phyloP scores from a whole-genome alignment of 2,329 filamentous ascomycete genomes.

The Aspergillus sojae region DNA sequence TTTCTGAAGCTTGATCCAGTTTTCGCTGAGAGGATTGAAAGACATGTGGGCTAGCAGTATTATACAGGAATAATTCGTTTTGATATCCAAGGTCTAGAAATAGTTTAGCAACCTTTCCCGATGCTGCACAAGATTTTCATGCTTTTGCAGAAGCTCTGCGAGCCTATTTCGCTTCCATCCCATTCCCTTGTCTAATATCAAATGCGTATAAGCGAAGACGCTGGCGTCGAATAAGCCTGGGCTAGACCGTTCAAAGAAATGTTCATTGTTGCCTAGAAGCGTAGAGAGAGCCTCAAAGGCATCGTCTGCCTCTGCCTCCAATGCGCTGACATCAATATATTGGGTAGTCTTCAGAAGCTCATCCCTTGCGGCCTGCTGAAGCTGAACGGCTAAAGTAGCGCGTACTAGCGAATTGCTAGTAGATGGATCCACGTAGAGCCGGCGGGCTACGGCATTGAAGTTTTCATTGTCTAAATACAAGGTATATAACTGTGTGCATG shows the following conservation, averaged over 20 bases:
- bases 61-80: slow-evolving; percentile 17
- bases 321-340: slow-evolving; percentile 57
- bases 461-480: slow-evolving; percentile 77
- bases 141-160: slow-evolving; percentile 56
- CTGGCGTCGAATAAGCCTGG: slow-evolving; percentile 84
- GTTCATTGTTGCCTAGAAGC: slow-evolving; percentile 59
- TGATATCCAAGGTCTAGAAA: slow-evolving; percentile 38
- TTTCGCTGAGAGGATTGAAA: background rate
- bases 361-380: slow-evolving; percentile 71
- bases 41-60: slow-evolving; percentile 8
- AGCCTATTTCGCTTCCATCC: slow-evolving; percentile 68
- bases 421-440: slow-evolving; percentile 70
- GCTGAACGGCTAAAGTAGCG: slow-evolving; percentile 63
- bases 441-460: slow-evolving; percentile 63
- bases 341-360: slow-evolving; percentile 68
- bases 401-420: slow-evolving; percentile 65
- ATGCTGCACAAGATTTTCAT: slow-evolving; percentile 68
- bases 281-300: slow-evolving; percentile 65
- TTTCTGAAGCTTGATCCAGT: slow-evolving; percentile 6
- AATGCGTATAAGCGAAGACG: slow-evolving; percentile 85
- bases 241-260: slow-evolving; percentile 60
- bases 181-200: slow-evolving; percentile 68
- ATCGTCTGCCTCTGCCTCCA: slow-evolving; percentile 63
- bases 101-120: slow-evolving; percentile 60
- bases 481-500: slow-evolving; percentile 64